These are phyloP conservation scores for Clathrospora elynae DNA, from an alignment of 2,329 filamentous ascomycete genomes.

Conservation along the genomic window DNA sequence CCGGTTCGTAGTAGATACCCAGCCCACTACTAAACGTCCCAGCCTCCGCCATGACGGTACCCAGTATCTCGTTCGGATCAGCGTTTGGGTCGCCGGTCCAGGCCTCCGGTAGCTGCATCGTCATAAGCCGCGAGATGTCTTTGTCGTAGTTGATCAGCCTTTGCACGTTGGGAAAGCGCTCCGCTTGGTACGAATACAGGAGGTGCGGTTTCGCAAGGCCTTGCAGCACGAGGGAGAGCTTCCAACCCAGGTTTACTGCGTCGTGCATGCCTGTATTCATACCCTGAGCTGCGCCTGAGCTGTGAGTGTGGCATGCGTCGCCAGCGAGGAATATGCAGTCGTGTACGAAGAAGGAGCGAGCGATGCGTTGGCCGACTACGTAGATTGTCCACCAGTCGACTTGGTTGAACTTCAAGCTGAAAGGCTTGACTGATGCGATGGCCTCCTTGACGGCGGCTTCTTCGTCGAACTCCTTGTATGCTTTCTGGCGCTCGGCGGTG, in stretches of 20 bases:
- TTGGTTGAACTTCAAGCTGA: conserved; percentile 46
- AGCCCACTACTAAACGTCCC: conserved; percentile 41
- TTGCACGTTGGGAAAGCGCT: conserved; percentile 56
- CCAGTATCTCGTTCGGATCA: conserved; percentile 36
- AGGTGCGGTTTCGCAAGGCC: conserved; percentile 48
- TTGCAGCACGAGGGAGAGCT: conserved; percentile 56
- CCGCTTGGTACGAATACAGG: conserved; percentile 56
- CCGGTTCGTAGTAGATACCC: conserved; percentile 42
- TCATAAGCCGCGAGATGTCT: conserved; percentile 43
- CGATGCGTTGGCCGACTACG: conserved; percentile 51
- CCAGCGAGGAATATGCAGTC: conserved; percentile 61
- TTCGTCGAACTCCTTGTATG: conserved; percentile 45
- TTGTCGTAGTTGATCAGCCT: conserved; percentile 49
- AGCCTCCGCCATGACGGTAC: conserved; percentile 33
- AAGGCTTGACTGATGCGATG: conserved; percentile 49
- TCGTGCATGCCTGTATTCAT: conserved; percentile 64
- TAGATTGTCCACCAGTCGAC: conserved; percentile 56
- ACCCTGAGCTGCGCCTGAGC: conserved; percentile 61
- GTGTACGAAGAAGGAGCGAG: conserved; percentile 39
- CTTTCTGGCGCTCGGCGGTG: conserved; percentile 49
- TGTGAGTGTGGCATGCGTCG: conserved; percentile 64
- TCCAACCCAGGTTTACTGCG: conserved; percentile 61
- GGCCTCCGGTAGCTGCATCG: conserved; percentile 42
- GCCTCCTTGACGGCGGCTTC: conserved; percentile 49
- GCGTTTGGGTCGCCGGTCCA: conserved; percentile 40